Evolutionary conservation across 805 yeast species (phyloP).

Genomic region (Pichia ethanolica): DNA sequence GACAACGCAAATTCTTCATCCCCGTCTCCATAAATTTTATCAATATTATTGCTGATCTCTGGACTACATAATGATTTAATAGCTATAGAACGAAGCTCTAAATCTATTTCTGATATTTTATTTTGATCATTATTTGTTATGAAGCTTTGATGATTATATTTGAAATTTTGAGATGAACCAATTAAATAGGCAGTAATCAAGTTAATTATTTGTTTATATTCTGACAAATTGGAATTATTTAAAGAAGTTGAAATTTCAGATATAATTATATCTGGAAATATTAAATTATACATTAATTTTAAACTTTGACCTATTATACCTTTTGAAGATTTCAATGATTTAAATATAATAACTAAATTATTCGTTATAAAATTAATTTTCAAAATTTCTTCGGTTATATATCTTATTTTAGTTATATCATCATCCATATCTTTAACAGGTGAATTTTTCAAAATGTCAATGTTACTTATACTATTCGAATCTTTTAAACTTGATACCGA

Average conservation of each 20-base stretch:
- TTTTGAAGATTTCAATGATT: constrained; percentile 5
- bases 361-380: constrained; percentile 14
- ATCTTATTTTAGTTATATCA: constrained; percentile 20
- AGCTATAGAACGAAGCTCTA: constrained; percentile 27
- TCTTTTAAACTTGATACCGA: constrained; percentile 32
- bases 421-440: constrained; percentile 25
- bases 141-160: constrained; percentile 17
- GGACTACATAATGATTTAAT: constrained; percentile 38
- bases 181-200: constrained; percentile 31
- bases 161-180: constrained; percentile 20
- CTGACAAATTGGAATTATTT: not conserved
- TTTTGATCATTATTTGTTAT: constrained; percentile 15
- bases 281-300: constrained; percentile 1
- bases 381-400: constrained; percentile 19
- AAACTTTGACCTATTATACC: constrained; percentile 4
- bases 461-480: constrained; percentile 23
- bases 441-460: constrained; percentile 21
- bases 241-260: not conserved
- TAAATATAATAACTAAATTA: constrained; percentile 6
- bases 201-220: constrained; percentile 12
- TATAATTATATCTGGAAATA: constrained; percentile 2
- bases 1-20: constrained; percentile 29
- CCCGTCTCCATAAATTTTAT: constrained; percentile 33
- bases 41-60: constrained; percentile 35
- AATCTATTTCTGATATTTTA: constrained; percentile 12